Base-by-base conservation (phyloP, 257 asterid species). In the Solanum appendiculatum region DNA sequence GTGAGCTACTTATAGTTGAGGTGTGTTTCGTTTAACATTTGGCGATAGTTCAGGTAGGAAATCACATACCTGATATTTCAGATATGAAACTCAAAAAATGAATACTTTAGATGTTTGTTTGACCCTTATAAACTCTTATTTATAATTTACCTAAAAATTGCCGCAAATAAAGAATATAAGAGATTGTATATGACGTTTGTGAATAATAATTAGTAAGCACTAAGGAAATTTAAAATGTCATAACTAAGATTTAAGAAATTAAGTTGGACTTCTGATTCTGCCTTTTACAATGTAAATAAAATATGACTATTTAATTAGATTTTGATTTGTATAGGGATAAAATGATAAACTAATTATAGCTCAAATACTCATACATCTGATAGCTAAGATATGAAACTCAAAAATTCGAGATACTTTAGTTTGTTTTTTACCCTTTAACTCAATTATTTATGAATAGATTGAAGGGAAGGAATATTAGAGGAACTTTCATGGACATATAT, bases 401-500 rank as follows among this genome's bases (percentile, higher is more conserved):
- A 60, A 60, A 60, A 60, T 10, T n/a, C 3, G 1, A 60, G 9
- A 23, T 60, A 23, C 6, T 60, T 60, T 60, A 23, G 5, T 60
- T 23, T 60, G 7, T 60, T 23, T 60, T 58, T n/a, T 23, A 60
- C 15, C 7, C 15, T 9, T 9, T 60, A 60, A 60, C 69, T 60
- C 69, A 60, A 60, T 60, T 42, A 63, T 33, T n/a, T 54, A 36
- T 42, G 56, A 80, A 80, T 58, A 81, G n/a, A 36, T 21, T 36
- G n/a, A 18, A 18, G 27, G 16, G 20, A 29, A 16, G 68, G 85
- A 48, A 81, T 81, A 18, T 81, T 81, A 6, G 29, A 29, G 58
- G 85, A 81, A 78, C n/a, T 86, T 78, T 86, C 78, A 64, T 80
- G 82, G 75, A 87, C 20, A 87, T 10, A 73, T 58, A 84, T 88